These are phyloP conservation scores for Arthromyces matolae DNA, from an alignment of 768 basidiomycete genomes.

Conservation along the genomic window DNA sequence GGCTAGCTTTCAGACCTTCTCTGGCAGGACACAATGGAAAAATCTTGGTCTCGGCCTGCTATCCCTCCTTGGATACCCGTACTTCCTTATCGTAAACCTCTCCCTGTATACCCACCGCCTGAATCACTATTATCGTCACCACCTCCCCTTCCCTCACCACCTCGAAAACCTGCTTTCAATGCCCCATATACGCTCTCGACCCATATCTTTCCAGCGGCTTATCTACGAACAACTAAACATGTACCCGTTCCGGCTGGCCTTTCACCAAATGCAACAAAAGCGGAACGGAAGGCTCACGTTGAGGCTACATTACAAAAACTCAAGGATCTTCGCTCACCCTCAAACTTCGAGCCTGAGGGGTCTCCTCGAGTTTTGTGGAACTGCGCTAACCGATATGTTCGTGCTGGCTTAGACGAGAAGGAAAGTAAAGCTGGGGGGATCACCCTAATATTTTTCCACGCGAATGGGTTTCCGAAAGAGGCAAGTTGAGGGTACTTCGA, in stretches of 20 bases:
- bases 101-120: conserved; percentile 38
- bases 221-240: conserved; percentile 42
- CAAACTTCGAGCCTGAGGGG: conserved; percentile 33
- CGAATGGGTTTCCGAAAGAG: conserved; percentile 88
- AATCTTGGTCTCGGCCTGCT: conserved; percentile 20
- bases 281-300: conserved; percentile 26
- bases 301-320: conserved; percentile 22
- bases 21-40: too few relatives aligned
- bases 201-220: conserved; percentile 53
- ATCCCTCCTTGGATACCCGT: conserved; percentile 23
- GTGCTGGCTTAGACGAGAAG: conserved; percentile 24
- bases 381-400: conserved; percentile 66
- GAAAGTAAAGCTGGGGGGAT: conserved; percentile 43
- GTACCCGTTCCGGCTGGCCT: conserved; percentile 29
- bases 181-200: conserved; percentile 43
- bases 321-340: conserved; percentile 26
- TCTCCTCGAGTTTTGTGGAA: conserved; percentile 56
- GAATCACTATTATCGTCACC: conserved; percentile 25
- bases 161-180: conserved; percentile 29
- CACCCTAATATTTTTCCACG: conserved; percentile 76
- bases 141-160: conserved; percentile 37
- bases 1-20: too few relatives aligned
- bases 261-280: conserved; percentile 29
- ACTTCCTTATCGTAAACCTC: conserved; percentile 22
- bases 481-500: conserved; percentile 33